A percentile compares a stretch with the other conserved stretches of the same genome.
phyloP scores from a whole-genome alignment of 2,329 filamentous ascomycete species.

The Sclerotinia glacialis region DNA sequence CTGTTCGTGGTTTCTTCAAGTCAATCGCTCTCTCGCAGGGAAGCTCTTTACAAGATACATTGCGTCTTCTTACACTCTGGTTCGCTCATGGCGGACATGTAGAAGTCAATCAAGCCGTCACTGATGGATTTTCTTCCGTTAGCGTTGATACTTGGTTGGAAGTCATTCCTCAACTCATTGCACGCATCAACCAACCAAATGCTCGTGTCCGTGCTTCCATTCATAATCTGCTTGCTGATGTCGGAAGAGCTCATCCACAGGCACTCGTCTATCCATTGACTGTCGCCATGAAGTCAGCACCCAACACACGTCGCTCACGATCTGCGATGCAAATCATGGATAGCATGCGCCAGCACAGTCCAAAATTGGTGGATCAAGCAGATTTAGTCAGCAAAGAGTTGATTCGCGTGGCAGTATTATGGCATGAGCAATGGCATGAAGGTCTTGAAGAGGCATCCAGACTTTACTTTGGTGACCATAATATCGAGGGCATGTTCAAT shows the following conservation, averaged over 20 bases:
- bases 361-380: constrained; percentile 88
- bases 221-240: constrained; percentile 86
- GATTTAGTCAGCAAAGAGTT: constrained; percentile 94
- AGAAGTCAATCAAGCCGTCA: constrained; percentile 85
- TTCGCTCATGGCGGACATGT: constrained; percentile 86
- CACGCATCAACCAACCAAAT: constrained; percentile 95
- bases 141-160: constrained; percentile 98
- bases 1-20: constrained; percentile 93
- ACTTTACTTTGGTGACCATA: constrained; percentile 95
- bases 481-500: constrained; percentile 95
- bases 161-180: constrained; percentile 95
- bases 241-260: constrained; percentile 91
- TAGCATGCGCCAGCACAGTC: constrained; percentile 93
- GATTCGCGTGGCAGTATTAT: constrained; percentile 92
- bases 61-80: constrained; percentile 91
- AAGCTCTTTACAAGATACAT: constrained; percentile 92
- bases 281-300: constrained; percentile 91
- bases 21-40: constrained; percentile 89
- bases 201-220: constrained; percentile 83
- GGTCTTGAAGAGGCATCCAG: constrained; percentile 94
- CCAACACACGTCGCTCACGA: constrained; percentile 77
- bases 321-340: constrained; percentile 96
- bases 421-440: constrained; percentile 99
- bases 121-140: constrained; percentile 85
- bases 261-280: constrained; percentile 95